Base-by-base conservation (phyloP, 768 basidiomycete species). In the Kockovaella imperatae region DNA sequence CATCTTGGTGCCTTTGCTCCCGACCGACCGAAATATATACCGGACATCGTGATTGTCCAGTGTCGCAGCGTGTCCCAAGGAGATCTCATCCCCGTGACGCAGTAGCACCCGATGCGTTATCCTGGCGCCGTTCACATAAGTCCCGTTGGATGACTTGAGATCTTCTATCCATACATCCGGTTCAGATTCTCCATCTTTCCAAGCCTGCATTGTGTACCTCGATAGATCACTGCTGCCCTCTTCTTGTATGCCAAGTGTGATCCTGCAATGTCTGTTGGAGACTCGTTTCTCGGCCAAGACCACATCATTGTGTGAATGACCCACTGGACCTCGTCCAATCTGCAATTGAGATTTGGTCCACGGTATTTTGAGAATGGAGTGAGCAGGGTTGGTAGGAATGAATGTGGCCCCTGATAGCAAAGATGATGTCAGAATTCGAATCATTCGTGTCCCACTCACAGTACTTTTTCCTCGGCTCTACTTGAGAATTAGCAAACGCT, bases 1-100 rank as follows among this genome's bases (percentile, higher is more conserved):
- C 31, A 54, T 39, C 30, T 54, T 55, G 14, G 49, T 35, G 2
- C 59, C 56, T 30, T 52, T 51, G 5, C 21, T 29, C 23, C 47
- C 42, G 10, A 66, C 66, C 18, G 64, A 62, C 5, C 67, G 56
- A 43, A 60, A 71, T 26, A 72, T 71, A 38, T 62, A 72, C 32
- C 69, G 49, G n/a, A 66, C 87, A 59, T 87, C 86, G 40, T 21
- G 73, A 34, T 58, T 60, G 38, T 65, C 67, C 34, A 74, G 25
- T 57, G 77, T 42, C 73, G 72, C 39, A 64, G 69, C 59, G 77
- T 80, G 21, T 6, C 91, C 91, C 56, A 97, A 84, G 6, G 85
- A 82, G 58, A 97, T 78, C 70, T 90, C 87, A 64, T 86, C 86
- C 5, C 90, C 89, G 52, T 86, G 81, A 11, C 76, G 77, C 41